Evolutionary conservation across 2,329 filamentous ascomycete species (phyloP).

Genomic region (Pseudophaeomoniella oleicola): DNA sequence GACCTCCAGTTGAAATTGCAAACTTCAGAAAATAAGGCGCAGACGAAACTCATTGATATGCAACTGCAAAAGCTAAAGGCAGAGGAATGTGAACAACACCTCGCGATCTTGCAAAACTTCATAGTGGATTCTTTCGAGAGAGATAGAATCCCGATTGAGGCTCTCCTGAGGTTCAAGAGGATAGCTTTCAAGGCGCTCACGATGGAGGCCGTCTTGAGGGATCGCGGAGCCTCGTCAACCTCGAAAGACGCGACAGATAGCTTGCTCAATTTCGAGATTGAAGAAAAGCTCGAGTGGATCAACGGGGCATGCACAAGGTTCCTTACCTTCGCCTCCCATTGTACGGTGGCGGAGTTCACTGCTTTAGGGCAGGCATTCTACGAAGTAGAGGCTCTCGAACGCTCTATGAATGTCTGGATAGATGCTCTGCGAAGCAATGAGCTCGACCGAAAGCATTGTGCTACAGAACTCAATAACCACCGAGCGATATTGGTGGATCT

Average conservation of each 20-base stretch:
- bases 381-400: conserved; percentile 83
- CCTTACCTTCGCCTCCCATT: conserved; percentile 63
- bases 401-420: conserved; percentile 76
- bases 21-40: conserved; percentile 75
- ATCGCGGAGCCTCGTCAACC: conserved; percentile 42
- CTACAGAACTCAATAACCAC: conserved; percentile 66
- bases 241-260: conserved; percentile 51
- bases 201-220: conserved; percentile 63
- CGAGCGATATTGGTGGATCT: conserved; percentile 80
- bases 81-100: conserved; percentile 74
- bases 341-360: conserved; percentile 63
- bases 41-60: conserved; percentile 86
- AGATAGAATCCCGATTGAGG: conserved; percentile 75
- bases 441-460: conserved; percentile 69
- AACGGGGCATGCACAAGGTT: conserved; percentile 72
- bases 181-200: conserved; percentile 78
- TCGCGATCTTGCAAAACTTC: conserved; percentile 79
- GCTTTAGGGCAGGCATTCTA: conserved; percentile 67
- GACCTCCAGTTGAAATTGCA: conserved; percentile 93
- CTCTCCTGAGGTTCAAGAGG: conserved; percentile 74
- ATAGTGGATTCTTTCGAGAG: conserved; percentile 68
- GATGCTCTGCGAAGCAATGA: conserved; percentile 73
- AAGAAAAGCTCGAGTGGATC: conserved; percentile 78
- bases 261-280: conserved; percentile 67
- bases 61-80: conserved; percentile 78